Evolutionary conservation across 306 rosid genomes (phyloP), one percentile per base, ranked within the genome.

Genomic region (Vigna hirtella): DNA sequence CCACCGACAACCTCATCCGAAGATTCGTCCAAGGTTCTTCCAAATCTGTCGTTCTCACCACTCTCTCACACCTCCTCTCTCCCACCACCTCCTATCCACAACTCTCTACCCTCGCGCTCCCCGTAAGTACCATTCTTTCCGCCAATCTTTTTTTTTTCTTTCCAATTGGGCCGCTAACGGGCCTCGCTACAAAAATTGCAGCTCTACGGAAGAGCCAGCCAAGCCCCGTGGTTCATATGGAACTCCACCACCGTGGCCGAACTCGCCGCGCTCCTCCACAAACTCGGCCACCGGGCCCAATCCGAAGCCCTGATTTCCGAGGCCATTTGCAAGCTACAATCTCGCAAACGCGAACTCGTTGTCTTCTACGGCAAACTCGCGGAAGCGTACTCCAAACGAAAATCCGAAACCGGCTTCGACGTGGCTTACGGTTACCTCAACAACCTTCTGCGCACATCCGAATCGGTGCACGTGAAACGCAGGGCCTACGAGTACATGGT

Each of bases 221-320:
- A 90, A 82, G 83, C 89, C 0, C 71, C 91, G 11, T 94, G 98
- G 98, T 92, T 90, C 83, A 51, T 66, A 38, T 89, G 91, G 89
- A 94, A 86, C 74, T 84, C 94, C 45, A 85, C 85, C 78, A 81
- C 89, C 56, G 89, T 87, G 1, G 97, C 96, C 4, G 80, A 86
- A 11, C 84, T 94, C 11, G 91, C 83, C 12, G 90, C 96, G 0
- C 81, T 85, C 74, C 93, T 94, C 7, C 91, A 89, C 74, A 64
- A 84, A 66, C 85, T 83, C 32, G 97, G 89, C 58, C 80, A 11
- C 16, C 55, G 50, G 13, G 22, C 68, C 64, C 22, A 50, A 18
- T 78, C 90, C 0, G 79, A 91, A 76, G 36, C 80, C 12, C 83
- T 90, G 48, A 57, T 90, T 66, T 88, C 80, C 0, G 93, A 89